Evolutionary conservation across 371 early-diverging fungal genomes (phyloP), one percentile per base, ranked within the genome.

Genomic region (Pancytospora philotis): DNA sequence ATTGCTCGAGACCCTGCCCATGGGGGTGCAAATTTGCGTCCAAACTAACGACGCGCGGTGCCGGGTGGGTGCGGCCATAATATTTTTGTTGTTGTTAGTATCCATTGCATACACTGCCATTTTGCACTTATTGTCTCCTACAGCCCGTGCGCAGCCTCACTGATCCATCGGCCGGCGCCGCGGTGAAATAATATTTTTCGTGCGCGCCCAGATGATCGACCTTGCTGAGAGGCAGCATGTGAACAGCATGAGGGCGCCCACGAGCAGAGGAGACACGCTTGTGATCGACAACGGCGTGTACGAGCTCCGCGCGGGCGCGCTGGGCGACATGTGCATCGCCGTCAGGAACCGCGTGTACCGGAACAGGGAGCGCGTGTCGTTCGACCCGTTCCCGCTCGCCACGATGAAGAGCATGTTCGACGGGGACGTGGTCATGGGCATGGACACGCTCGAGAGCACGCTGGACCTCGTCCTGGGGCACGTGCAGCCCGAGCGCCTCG

Each of bases 221-320:
- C 8, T 53, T 56, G 19, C 62, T 10, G 62, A 62, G 34, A 53
- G 13, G 32, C 52, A 8, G 8, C 19, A 56, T 53, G 3, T 27
- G 8, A 57, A 51, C 58, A 62, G 25, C 4, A 8, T 8, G 4
- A 59, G 8, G 3, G 8, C 3, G 4, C n/a, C 55, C 4, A 16
- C 16, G 32, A 16, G 16, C 13, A 61, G 72, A 45, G 36, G 32
- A 37, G 45, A 48, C 19, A 72, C 75, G 16, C 59, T 75, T 37
- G 73, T 79, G 22, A 77, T 82, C 30, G 80, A 82, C 65, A 80
- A 80, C 66, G 80, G 80, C 22, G 62, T 71, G 6, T 80, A 56
- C 66, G 76, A 72, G 45, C 53, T 74, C 34, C 77, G 74, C 49
- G 80, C 79, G 37, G 82, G 82, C 10, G 71, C 62, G 31, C 2